Base-by-base conservation (phyloP, 2,329 filamentous ascomycete genomes). In the Fusarium proliferatum region DNA sequence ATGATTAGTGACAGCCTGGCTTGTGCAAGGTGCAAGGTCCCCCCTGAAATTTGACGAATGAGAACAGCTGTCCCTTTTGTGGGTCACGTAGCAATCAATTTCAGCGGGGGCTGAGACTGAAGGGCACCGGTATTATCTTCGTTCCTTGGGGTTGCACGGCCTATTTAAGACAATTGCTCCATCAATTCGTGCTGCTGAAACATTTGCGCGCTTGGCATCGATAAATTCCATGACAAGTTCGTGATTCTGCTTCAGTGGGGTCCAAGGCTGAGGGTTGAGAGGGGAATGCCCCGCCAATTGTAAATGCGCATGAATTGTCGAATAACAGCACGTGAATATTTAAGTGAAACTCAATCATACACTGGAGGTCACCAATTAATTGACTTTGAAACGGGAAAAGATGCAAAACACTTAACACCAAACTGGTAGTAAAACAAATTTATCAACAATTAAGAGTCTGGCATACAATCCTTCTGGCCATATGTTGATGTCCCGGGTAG, bases 1-100 rank as follows among this genome's bases (percentile, higher is more conserved):
- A 57, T 64, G 53, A 70, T 61, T 72, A 72, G 71, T 74, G 71
- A 74, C 71, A 71, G 71, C 61, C 67, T 74, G 69, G 60, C 69
- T 69, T 69, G 67, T 73, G 58, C 71, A 74, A 59, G 66, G 71
- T 45, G 33, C 41, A 23, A 42, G 41, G n/a, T 15, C 21, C 59
- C 51, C 58, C 65, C 65, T 60, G 62, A 45, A 13, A 21, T 26
- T 59, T 51, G 67, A 15, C 71, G 55, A 73, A 73, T 73, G 33
- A 72, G 62, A 73, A 64, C 71, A 72, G 55, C 55, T 73, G 62
- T 71, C 71, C 71, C 71, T 72, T 74, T 71, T 74, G 58, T 71
- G 71, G 71, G 65, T 60, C 43, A 13, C 41, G 33, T 34, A 36
- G n/a, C 26, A 41, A 23, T 46, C 15, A 41, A 39, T 45, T 42